phyloP scores from a whole-genome alignment of 768 basidiomycete genomes.

The Lactarius hengduanensis region DNA sequence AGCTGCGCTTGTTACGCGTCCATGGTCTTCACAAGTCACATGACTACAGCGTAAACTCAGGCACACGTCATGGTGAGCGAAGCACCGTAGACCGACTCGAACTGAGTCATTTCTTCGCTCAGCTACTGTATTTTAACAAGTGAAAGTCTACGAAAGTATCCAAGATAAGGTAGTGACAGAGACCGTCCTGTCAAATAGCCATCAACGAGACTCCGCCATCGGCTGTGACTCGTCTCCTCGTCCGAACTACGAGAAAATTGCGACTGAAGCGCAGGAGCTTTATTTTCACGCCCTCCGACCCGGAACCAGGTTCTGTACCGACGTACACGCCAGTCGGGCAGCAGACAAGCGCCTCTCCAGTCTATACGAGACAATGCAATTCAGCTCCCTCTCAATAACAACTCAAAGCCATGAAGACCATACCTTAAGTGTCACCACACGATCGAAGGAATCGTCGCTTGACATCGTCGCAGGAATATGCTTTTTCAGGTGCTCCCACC shows the following conservation, averaged over 20 bases:
- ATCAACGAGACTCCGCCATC: slow-evolving; percentile 67
- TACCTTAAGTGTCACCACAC: slow-evolving; percentile 64
- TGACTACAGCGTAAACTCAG: not conserved
- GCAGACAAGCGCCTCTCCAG: slow-evolving; percentile 67
- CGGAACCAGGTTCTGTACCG: slow-evolving; percentile 20
- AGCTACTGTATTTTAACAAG: not conserved
- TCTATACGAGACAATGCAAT: slow-evolving; percentile 41
- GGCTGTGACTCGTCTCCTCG: slow-evolving; percentile 55
- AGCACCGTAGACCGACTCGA: too few relatives aligned
- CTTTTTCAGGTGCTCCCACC: slow-evolving; percentile 68
- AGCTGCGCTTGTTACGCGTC: not conserved
- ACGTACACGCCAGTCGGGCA: slow-evolving; percentile 61
- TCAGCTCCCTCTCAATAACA: not conserved
- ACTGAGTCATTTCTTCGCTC: not conserved
- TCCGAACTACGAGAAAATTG: slow-evolving; percentile 58
- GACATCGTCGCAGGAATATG: slow-evolving; percentile 67
- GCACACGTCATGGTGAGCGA: not conserved
- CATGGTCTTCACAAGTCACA: slow-evolving; percentile 1
- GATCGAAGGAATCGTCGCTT: slow-evolving; percentile 58
- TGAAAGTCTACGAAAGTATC: not conserved
- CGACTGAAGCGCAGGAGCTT: slow-evolving; percentile 52
- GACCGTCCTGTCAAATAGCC: slow-evolving; percentile 27
- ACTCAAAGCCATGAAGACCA: slow-evolving; percentile 15
- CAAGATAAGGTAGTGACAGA: not conserved
- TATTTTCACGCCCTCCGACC: slow-evolving; percentile 7